A percentile compares a stretch with the other conserved stretches of the same genome.
Conservation (phyloP, 257 asterid genomes). For the Euphrasia confusa region DNA sequence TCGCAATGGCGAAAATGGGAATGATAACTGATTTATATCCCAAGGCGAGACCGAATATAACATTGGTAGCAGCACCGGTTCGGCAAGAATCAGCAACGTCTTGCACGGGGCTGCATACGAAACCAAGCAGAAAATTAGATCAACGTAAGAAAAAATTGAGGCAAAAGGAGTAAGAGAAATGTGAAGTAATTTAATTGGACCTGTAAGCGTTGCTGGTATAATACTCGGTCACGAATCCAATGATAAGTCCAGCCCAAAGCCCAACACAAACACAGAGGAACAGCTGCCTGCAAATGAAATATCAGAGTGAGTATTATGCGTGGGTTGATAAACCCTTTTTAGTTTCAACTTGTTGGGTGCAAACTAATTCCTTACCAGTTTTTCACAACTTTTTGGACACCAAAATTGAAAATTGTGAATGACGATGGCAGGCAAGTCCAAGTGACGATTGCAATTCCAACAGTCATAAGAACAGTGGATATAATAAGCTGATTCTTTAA, state of each 20-base stretch:
- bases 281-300: constrained; percentile 54
- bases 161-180: not conserved
- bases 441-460: constrained; percentile 68
- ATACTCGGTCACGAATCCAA: constrained; percentile 85
- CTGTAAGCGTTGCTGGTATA: constrained; percentile 95
- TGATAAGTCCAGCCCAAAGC: constrained; percentile 96
- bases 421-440: constrained; percentile 78
- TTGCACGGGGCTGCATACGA: constrained; percentile 63
- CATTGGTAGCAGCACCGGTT: constrained; percentile 96
- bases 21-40: constrained; percentile 94
- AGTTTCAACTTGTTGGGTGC: constrained; percentile 6
- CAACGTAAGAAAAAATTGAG: not conserved
- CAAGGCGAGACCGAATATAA: constrained; percentile 89
- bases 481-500: constrained; percentile 75
- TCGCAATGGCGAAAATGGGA: constrained; percentile 87
- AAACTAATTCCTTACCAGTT: constrained; percentile 39
- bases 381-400: constrained; percentile 70
- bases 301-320: constrained; percentile 7
- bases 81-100: constrained; percentile 98
- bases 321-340: not conserved
- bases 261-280: constrained; percentile 88
- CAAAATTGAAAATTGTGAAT: constrained; percentile 82
- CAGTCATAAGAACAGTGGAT: constrained; percentile 80
- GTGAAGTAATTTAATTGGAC: constrained; percentile 27
- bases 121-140: constrained; percentile 7